Evolutionary conservation across 495 filamentous ascomycete species (phyloP).

Genomic region (Alectoria sarmentosa): DNA sequence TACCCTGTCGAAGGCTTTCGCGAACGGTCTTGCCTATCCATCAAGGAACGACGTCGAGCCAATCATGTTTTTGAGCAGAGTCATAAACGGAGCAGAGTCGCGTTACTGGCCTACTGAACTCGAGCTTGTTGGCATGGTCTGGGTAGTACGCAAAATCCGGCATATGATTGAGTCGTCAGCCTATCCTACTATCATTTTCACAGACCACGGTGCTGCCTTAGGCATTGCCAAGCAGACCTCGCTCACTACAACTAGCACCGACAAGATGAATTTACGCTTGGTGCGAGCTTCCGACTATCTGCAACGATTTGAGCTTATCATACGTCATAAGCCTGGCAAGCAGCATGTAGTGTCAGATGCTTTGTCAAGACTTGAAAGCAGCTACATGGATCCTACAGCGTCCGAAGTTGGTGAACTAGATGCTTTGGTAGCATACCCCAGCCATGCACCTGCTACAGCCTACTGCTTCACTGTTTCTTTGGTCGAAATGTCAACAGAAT

Average conservation of each 20-base stretch:
- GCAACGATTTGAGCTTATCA: not conserved
- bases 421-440: too few relatives aligned
- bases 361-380: not conserved
- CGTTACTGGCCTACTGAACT: conserved; percentile 16
- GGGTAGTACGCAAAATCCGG: not conserved
- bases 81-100: conserved; percentile 1
- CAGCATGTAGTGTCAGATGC: not conserved
- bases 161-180: not conserved
- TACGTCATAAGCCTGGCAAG: not conserved
- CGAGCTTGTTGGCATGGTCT: conserved; percentile 15
- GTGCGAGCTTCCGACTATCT: conserved; percentile 14
- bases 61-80: conserved; percentile 1
- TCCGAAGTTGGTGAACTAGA: not conserved
- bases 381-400: not conserved
- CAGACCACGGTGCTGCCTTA: conserved; percentile 5
- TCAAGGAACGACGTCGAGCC: not conserved
- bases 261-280: conserved; percentile 13
- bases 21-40: not conserved
- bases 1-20: too few relatives aligned
- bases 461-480: not conserved
- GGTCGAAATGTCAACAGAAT: not conserved
- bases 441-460: too few relatives aligned
- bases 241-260: not conserved
- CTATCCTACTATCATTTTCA: conserved; percentile 1
- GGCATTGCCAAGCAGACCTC: conserved; percentile 5